Evolutionary conservation across 148 eudicot genomes (phyloP).

Genomic region (Cornus florida): DNA sequence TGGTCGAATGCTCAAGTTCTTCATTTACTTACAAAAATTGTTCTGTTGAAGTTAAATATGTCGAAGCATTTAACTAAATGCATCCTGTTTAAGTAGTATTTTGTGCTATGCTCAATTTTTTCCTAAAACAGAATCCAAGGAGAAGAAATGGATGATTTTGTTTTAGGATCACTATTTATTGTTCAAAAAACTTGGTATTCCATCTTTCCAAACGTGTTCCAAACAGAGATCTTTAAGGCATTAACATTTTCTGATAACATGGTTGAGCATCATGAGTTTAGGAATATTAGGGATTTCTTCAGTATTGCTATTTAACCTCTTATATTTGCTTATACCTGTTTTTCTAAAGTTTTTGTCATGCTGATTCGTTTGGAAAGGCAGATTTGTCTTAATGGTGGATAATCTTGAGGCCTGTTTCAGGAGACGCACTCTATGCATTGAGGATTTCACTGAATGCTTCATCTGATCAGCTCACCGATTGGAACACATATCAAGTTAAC

Average conservation of each 20-base stretch:
- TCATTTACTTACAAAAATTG: no score
- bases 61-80: background rate
- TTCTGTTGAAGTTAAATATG: no score
- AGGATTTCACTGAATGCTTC: constrained; percentile 68
- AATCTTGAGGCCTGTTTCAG: constrained; percentile 38
- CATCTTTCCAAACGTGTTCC: background rate
- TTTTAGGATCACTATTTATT: background rate
- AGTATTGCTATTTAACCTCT: background rate
- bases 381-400: background rate
- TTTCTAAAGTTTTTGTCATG: background rate
- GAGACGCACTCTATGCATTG: constrained; percentile 62
- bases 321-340: background rate
- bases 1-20: background rate
- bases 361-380: background rate
- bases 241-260: background rate
- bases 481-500: constrained; percentile 73
- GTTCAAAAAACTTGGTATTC: background rate
- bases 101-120: background rate
- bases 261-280: background rate
- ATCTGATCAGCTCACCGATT: constrained; percentile 59
- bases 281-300: background rate
- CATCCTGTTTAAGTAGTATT: background rate
- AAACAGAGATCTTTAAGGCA: background rate
- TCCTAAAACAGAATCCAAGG: background rate
- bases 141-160: background rate